These are phyloP conservation scores for Exophiala sideris DNA, from an alignment of 2,329 filamentous ascomycete species.

Conservation along the genomic window DNA sequence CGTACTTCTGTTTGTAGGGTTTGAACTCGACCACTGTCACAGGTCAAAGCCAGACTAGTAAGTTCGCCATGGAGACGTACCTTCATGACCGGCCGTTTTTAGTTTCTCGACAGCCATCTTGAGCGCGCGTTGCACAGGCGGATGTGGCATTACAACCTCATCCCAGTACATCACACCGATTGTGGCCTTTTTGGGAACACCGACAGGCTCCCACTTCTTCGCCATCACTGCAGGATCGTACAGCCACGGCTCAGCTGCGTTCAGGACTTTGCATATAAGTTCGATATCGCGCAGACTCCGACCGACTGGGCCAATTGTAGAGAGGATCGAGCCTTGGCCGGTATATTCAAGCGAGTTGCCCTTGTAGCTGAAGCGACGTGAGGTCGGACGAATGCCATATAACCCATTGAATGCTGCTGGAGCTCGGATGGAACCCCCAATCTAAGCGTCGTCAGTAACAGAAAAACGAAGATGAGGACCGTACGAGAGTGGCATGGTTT, in stretches of 20 bases:
- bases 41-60: too few relatives aligned
- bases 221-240: too few relatives aligned
- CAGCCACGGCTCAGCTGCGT: too few relatives aligned
- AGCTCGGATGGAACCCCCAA: constrained; percentile 36
- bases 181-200: constrained; percentile 11
- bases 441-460: constrained; percentile 14
- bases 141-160: constrained; percentile 15
- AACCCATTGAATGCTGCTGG: constrained; percentile 33
- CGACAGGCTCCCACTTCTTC: constrained; percentile 1
- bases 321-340: constrained; percentile 9
- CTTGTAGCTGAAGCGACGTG: constrained; percentile 4
- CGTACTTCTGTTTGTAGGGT: too few relatives aligned
- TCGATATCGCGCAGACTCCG: constrained; percentile 19
- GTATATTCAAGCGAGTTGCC: background rate
- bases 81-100: constrained; percentile 44
- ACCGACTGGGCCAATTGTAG: constrained; percentile 30
- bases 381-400: constrained; percentile 12
- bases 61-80: too few relatives aligned
- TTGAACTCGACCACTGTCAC: too few relatives aligned
- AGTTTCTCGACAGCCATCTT: constrained; percentile 33
- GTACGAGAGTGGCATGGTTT: too few relatives aligned
- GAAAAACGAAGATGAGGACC: too few relatives aligned
- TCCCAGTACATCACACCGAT: constrained; percentile 20
- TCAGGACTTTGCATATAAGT: constrained; percentile 19
- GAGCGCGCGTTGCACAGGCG: constrained; percentile 18